Percentiles rank a stretch among this genome's conserved stretches.
These are phyloP conservation scores for Pecoramyces ruminantium DNA, from an alignment of 192 early-diverging fungal genomes.

Conservation along the genomic window DNA sequence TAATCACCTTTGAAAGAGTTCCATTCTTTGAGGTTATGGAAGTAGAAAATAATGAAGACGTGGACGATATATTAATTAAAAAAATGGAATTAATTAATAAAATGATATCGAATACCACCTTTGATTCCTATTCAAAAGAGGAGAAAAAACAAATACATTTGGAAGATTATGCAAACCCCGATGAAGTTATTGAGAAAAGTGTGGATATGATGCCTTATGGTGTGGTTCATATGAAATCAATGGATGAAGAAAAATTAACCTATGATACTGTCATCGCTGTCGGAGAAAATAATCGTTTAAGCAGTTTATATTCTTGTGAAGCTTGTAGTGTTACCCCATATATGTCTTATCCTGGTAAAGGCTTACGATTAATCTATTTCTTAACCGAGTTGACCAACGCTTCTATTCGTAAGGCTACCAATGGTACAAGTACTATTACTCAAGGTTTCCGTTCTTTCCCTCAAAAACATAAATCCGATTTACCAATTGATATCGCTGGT, in stretches of 20 bases:
- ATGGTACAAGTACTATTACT: constrained; percentile 22
- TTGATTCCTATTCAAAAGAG: neutral
- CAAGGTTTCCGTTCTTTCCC: constrained; percentile 49
- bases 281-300: neutral
- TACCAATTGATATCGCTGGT: constrained; percentile 23
- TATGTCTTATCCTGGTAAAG: neutral
- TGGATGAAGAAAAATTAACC: neutral
- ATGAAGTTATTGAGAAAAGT: neutral
- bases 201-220: neutral
- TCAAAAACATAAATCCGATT: neutral
- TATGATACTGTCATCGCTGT: neutral
- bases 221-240: neutral
- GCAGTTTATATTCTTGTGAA: neutral
- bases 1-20: neutral
- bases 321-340: neutral
- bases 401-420: neutral
- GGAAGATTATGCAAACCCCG: neutral
- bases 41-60: neutral
- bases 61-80: neutral
- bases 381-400: neutral
- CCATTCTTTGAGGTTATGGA: neutral
- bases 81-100: neutral
- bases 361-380: neutral
- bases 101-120: neutral
- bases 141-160: neutral